Evolutionary conservation across 805 yeast species (phyloP).

Genomic region (Naumovozyma dairenensis): DNA sequence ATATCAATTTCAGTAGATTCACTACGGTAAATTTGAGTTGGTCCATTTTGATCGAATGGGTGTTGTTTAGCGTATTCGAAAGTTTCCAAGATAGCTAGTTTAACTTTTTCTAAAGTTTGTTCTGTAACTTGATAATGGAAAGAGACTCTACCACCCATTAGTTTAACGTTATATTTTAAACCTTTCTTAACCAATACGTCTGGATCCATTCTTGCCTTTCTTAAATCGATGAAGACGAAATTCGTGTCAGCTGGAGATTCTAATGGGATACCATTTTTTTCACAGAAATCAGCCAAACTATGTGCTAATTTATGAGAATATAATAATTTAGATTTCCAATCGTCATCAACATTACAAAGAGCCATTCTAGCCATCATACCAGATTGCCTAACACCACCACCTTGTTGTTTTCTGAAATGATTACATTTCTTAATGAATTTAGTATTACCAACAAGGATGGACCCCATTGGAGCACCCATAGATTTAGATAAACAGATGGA

Average conservation of each 20-base stretch:
- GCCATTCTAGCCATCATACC: conserved; percentile 82
- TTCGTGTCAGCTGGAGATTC: conserved; percentile 77
- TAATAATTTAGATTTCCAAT: conserved; percentile 44
- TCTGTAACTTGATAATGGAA: conserved; percentile 62
- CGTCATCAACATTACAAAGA: conserved; percentile 61
- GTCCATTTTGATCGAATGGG: conserved; percentile 43
- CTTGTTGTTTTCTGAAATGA: conserved; percentile 84
- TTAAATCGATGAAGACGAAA: conserved; percentile 66
- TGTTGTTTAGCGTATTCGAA: conserved; percentile 41
- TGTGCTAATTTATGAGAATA: conserved; percentile 43
- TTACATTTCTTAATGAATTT: conserved; percentile 57
- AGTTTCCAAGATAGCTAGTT: conserved; percentile 48
- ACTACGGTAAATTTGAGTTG: conserved; percentile 38
- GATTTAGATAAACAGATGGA: conserved; percentile 84
- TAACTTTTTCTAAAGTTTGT: conserved; percentile 47
- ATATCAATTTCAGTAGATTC: conserved; percentile 29
- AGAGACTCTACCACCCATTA: conserved; percentile 68
- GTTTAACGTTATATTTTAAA: conserved; percentile 47
- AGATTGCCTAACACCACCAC: conserved; percentile 88
- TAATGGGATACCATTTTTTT: conserved; percentile 42
- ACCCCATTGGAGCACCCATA: conserved; percentile 89
- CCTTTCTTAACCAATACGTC: conserved; percentile 45
- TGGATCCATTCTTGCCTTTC: conserved; percentile 45
- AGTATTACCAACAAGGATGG: conserved; percentile 63
- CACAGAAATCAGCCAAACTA: conserved; percentile 44